A percentile compares a stretch with the other conserved stretches of the same genome.
Conservation (phyloP, 352 stramenopile species). For the Phytophthora tubulina region DNA sequence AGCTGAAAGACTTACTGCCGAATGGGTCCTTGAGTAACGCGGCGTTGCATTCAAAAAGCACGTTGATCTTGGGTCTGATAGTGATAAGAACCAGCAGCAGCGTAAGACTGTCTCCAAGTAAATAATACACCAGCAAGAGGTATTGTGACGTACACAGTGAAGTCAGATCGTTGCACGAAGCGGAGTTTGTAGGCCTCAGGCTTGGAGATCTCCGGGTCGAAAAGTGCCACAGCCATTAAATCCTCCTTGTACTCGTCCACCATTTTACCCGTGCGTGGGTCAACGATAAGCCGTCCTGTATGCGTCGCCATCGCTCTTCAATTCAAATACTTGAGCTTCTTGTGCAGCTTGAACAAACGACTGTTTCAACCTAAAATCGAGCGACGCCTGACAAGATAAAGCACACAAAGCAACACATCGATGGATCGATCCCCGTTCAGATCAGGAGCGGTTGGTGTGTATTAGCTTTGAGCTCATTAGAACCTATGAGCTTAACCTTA, state of each 20-base stretch:
- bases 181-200: constrained; percentile 55
- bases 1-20: constrained; percentile 47
- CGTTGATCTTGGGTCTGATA: constrained; percentile 60
- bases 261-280: constrained; percentile 65
- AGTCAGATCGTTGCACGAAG: constrained; percentile 61
- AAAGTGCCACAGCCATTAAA: constrained; percentile 69
- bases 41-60: constrained; percentile 73
- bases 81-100: background rate
- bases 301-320: constrained; percentile 53
- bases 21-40: constrained; percentile 73
- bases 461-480: constrained; percentile 26
- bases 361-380: background rate
- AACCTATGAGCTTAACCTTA: constrained; percentile 3
- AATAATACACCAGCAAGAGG: background rate
- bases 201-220: constrained; percentile 51
- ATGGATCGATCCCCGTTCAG: constrained; percentile 30
- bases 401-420: background rate
- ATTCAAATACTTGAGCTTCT: background rate
- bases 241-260: constrained; percentile 78
- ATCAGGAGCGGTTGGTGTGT: constrained; percentile 33
- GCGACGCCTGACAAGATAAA: background rate
- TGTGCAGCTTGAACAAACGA: background rate
- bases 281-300: constrained; percentile 65
- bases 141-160: constrained; percentile 56
- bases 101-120: background rate